A percentile compares a stretch with the other conserved stretches of the same genome.
These are phyloP conservation scores for Phytophthora ohioensis DNA, from an alignment of 352 stramenopile genomes.

Conservation along the genomic window DNA sequence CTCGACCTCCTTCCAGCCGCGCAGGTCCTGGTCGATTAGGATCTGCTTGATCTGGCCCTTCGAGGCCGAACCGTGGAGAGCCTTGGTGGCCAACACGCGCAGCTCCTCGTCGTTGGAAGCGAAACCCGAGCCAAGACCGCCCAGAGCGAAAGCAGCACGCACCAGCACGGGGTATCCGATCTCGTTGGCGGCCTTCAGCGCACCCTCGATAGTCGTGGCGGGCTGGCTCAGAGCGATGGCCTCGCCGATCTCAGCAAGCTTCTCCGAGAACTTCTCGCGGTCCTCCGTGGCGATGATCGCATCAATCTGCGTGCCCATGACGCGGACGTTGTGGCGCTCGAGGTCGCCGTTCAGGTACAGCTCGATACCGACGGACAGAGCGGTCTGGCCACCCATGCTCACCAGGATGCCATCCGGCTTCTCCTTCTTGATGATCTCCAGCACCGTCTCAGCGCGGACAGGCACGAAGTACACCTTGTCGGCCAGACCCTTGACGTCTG, in stretches of 20 bases:
- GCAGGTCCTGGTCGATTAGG: constrained; percentile 96
- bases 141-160: constrained; percentile 97
- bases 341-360: constrained; percentile 95
- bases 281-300: constrained; percentile 98
- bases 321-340: constrained; percentile 93
- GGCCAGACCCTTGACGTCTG: constrained; percentile 92
- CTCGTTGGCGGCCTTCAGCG: constrained; percentile 92
- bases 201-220: constrained; percentile 92
- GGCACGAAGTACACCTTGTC: constrained; percentile 97
- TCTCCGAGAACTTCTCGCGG: constrained; percentile 96
- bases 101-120: constrained; percentile 92
- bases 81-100: constrained; percentile 67
- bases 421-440: constrained; percentile 97
- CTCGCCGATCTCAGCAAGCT: constrained; percentile 97
- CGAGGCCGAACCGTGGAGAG: constrained; percentile 64
- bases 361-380: constrained; percentile 97
- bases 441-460: constrained; percentile 88
- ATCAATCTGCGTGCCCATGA: constrained; percentile 97
- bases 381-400: constrained; percentile 99
- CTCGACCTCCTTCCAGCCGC: constrained; percentile 99
- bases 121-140: constrained; percentile 97
- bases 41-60: constrained; percentile 96
- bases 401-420: constrained; percentile 98
- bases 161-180: constrained; percentile 98
- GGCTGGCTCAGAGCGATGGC: constrained; percentile 96